Base-by-base conservation (phyloP, 2,329 filamentous ascomycete species). In the Mycosphaerella sp. region DNA sequence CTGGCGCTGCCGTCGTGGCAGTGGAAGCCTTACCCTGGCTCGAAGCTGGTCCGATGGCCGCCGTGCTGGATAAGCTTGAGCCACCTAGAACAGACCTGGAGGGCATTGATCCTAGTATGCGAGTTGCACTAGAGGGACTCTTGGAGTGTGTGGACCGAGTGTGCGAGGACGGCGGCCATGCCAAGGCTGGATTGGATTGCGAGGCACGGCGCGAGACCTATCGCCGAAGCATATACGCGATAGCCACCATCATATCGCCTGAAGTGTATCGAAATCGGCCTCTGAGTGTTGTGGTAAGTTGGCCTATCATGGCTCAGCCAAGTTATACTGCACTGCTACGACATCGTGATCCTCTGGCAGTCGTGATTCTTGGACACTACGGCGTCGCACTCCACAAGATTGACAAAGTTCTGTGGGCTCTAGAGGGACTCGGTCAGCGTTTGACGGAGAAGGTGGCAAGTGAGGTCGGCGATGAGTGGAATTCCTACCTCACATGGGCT, bases 311-410 rank as follows among this genome's bases (percentile, higher is more conserved):
- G 50, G 48, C 52, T 6, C 54, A 54, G n/a, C 23, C 45, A 14
- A 44, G 39, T 23, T 62, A 54, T 32, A 39, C 59, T 11, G 12
- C 54, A 9, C 43, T 62, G n/a, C 48, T 62, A 11, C 56, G 56
- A 29, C 54, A 56, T n/a, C 56, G 58, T 3, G 60, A 62, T 52
- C 56, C 56, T 31, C 43, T 62, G 36, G 58, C 60, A 10, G 44
- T 62, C 26, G 56, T 57, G 5, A 58, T 60, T 12, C 54, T 62
- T 1, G 60, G 49, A 1, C 55, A 62, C 46, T 62, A 60, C 38
- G 56, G 56, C 21, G 54, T 60, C 9, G 58, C 55, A 23, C 49
- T 62, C 7, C 58, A 60, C 36, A 29, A 52, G 29, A 36, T 56
- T 12, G 51, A 53, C 17, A 39, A 48, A 29, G 26, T 46, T 17